A percentile compares a stretch with the other conserved stretches of the same genome.
These are phyloP conservation scores for Wallacemonas sp. DNA, from an alignment of 208 protist genomes.

Conservation along the genomic window DNA sequence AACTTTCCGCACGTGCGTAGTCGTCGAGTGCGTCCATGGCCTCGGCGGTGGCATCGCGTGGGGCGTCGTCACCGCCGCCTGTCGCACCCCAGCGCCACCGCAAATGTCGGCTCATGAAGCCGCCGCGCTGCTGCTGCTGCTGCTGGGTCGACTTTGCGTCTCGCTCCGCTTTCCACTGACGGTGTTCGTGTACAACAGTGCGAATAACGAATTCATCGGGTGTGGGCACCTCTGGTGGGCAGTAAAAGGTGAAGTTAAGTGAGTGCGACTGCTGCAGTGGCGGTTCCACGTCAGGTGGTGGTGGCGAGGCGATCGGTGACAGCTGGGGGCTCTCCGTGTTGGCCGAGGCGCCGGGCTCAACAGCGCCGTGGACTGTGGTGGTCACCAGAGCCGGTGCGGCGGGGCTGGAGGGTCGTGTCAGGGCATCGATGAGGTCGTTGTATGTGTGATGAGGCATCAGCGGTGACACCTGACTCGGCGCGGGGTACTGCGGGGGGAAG, in stretches of 20 bases:
- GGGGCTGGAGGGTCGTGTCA: not conserved
- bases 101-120: not conserved
- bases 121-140: not conserved
- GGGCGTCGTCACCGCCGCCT: not conserved
- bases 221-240: not conserved
- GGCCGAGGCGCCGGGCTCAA: no score
- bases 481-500: not conserved
- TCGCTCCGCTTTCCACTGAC: not conserved
- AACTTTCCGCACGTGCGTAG: not conserved
- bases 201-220: conserved; percentile 3
- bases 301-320: not conserved
- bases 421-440: not conserved
- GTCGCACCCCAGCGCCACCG: not conserved
- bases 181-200: not conserved
- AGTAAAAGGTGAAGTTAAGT: not conserved
- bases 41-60: not conserved
- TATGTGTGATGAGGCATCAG: conserved; percentile 5
- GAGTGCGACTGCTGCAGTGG: no score
- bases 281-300: no score
- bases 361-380: not conserved
- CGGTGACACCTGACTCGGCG: not conserved
- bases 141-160: not conserved
- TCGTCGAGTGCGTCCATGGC: not conserved
- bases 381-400: not conserved
- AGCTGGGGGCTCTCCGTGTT: not conserved